These are phyloP conservation scores for Oryza meyeriana DNA, from an alignment of 176 grass and related monocot genomes.

Conservation along the genomic window DNA sequence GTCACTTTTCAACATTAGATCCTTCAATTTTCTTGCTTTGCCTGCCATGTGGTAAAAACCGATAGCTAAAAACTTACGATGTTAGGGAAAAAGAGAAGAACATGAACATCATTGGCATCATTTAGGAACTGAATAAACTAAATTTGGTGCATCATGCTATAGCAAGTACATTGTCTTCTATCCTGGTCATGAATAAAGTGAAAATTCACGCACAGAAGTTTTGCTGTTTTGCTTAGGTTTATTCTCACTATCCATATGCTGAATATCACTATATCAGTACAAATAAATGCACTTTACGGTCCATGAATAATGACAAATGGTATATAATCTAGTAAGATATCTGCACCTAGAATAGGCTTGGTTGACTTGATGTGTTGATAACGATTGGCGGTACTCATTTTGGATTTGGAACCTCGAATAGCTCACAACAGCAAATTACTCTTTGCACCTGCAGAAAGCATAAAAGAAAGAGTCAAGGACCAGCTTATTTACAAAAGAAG, in stretches of 20 bases:
- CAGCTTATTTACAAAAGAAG: neutral
- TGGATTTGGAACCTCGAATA: slow-evolving; percentile 32
- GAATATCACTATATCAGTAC: neutral
- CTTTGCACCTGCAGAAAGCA: slow-evolving; percentile 27
- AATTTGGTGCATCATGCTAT: slow-evolving; percentile 7
- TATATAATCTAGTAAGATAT: slow-evolving; percentile 21
- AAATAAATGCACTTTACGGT: neutral
- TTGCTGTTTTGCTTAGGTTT: neutral
- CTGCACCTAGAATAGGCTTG: slow-evolving; percentile 50
- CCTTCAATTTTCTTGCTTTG: slow-evolving; percentile 87
- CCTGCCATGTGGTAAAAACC: slow-evolving; percentile 42
- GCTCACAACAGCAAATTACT: slow-evolving; percentile 22
- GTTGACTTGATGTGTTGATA: slow-evolving; percentile 45
- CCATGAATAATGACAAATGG: neutral
- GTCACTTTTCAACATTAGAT: slow-evolving; percentile 86
- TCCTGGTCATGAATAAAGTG: neutral
- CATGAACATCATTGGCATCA: neutral
- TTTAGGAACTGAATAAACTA: slow-evolving; percentile 1
- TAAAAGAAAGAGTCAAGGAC: slow-evolving; percentile 10
- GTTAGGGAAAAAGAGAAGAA: neutral
- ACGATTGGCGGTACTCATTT: slow-evolving; percentile 46
- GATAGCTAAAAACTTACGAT: neutral
- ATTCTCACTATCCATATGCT: neutral
- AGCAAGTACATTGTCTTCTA: neutral
- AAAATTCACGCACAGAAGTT: slow-evolving; percentile 17